Evolutionary conservation across 805 yeast species (phyloP).

Genomic region (Maudiozyma barnettii): DNA sequence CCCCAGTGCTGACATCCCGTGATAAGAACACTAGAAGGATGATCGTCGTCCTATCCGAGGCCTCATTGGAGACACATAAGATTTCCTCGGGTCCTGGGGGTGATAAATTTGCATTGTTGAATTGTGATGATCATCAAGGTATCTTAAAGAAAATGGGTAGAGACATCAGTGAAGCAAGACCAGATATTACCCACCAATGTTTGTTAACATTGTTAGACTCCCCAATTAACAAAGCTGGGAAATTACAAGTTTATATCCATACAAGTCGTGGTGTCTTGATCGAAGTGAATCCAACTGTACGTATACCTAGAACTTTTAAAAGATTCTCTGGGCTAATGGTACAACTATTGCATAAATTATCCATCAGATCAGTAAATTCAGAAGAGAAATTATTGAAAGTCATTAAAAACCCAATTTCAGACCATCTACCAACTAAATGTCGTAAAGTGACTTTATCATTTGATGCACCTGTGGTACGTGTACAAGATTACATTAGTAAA

Average conservation of each 20-base stretch:
- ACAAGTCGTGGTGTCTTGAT: slow-evolving; percentile 91
- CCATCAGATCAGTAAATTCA: slow-evolving; percentile 89
- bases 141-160: slow-evolving; percentile 90
- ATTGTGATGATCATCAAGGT: slow-evolving; percentile 98
- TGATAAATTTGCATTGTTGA: slow-evolving; percentile 85
- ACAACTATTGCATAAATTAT: slow-evolving; percentile 82
- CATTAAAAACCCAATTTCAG: slow-evolving; percentile 93
- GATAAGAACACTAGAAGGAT: slow-evolving; percentile 82
- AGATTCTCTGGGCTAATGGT: slow-evolving; percentile 98
- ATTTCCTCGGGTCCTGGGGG: slow-evolving; percentile 73
- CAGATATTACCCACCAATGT: slow-evolving; percentile 99
- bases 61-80: slow-evolving; percentile 91
- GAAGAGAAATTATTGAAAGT: slow-evolving; percentile 91
- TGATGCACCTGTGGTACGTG: slow-evolving; percentile 81
- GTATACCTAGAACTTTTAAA: slow-evolving; percentile 97
- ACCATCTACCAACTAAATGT: slow-evolving; percentile 93
- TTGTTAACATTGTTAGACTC: slow-evolving; percentile 86
- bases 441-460: slow-evolving; percentile 86
- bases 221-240: slow-evolving; percentile 97
- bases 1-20: slow-evolving; percentile 66
- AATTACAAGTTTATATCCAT: slow-evolving; percentile 89
- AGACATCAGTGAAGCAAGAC: slow-evolving; percentile 95
- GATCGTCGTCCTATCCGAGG: slow-evolving; percentile 91
- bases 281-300: slow-evolving; percentile 91
- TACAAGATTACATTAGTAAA: slow-evolving; percentile 74